Conservation (phyloP, 23 red algal genomes). For the Gracilariopsis chorda region DNA sequence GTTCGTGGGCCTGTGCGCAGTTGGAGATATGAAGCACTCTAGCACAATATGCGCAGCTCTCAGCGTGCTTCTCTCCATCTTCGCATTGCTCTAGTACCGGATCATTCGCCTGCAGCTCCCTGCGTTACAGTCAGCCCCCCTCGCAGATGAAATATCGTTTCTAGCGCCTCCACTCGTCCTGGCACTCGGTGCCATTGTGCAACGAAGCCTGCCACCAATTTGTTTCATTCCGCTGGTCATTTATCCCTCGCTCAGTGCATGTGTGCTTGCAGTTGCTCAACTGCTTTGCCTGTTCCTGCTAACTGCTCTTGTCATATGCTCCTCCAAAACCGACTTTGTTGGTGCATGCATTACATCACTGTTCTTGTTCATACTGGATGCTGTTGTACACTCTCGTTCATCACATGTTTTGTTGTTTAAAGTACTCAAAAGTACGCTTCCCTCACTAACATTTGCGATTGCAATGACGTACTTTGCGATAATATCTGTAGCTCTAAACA, state of each 20-base stretch:
- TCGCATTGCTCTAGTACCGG: background rate
- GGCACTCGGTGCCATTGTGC: background rate
- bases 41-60: background rate
- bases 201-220: background rate
- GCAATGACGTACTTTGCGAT: background rate
- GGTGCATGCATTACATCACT: background rate
- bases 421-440: background rate
- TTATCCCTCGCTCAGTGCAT: background rate
- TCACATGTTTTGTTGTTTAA: background rate
- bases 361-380: background rate
- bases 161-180: background rate
- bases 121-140: background rate
- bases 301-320: background rate
- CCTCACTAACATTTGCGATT: background rate
- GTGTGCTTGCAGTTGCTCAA: background rate
- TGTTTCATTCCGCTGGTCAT: background rate
- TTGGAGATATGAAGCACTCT: background rate
- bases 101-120: constrained; percentile 7
- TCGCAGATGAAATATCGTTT: background rate
- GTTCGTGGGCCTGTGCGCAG: too few species aligned
- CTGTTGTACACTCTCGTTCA: background rate
- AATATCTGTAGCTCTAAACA: background rate
- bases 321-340: background rate
- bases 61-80: background rate
- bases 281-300: background rate